Evolutionary conservation across 208 protist species (phyloP), one percentile per base, ranked within the genome.

Genomic region (Herpetomonas tarakana): DNA sequence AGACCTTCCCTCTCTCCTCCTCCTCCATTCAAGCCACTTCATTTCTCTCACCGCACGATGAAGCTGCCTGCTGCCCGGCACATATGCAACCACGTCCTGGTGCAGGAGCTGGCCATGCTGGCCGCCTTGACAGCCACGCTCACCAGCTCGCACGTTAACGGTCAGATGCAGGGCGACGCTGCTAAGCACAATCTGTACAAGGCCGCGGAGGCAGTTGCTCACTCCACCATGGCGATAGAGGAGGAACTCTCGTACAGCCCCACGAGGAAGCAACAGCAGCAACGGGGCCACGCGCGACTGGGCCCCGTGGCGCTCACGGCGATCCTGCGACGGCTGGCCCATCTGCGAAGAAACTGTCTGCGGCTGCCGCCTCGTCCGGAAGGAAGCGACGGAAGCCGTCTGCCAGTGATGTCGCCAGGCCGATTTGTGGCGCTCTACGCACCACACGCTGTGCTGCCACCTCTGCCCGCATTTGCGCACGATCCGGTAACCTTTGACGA

Each of bases 21-120:
- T n/a, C n/a, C n/a, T n/a, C n/a, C n/a, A n/a, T n/a, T n/a, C n/a
- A n/a, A n/a, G n/a, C n/a, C n/a, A n/a, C n/a, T n/a, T n/a, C n/a
- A n/a, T n/a, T n/a, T n/a, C n/a, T n/a, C n/a, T n/a, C n/a, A n/a
- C n/a, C n/a, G n/a, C n/a, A n/a, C n/a, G n/a, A 76, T 76, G 69
- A 58, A 58, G 46, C 69, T 75, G 2, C 75, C 76, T 0, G 72
- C 59, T 56, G 71, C 83, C 1, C n/a, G 53, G 30, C 80, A 91
- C 50, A 69, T 68, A 25, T 67, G 64, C 26, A 93, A 91, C 46
- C 76, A 84, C 58, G 28, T 88, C 41, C 22, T 74, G 11, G 86
- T 86, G 44, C 86, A 93, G 61, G 75, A 81, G 27, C 76, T 93
- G 14, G 62, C 82, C 11, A 58, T 91, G 7, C 65, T 71, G 21